phyloP scores from a whole-genome alignment of 1,139 yeast genomes.

The Zhuliangozyma blackwelliae region DNA sequence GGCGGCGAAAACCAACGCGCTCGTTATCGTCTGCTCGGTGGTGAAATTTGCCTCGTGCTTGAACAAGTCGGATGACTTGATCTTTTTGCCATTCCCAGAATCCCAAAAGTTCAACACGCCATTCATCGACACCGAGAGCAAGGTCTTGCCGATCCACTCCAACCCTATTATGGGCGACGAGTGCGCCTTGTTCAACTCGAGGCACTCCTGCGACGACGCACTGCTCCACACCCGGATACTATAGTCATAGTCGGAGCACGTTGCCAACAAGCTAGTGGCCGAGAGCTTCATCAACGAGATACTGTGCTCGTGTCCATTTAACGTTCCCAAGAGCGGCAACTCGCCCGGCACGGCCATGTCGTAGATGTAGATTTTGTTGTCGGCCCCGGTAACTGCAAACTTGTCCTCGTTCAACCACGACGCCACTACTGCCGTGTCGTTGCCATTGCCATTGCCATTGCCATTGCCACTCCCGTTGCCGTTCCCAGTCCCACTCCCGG shows the following conservation, averaged over 20 bases:
- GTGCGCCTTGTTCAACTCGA: constrained; percentile 36
- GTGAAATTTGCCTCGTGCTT: constrained; percentile 19
- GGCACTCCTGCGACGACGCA: constrained; percentile 44
- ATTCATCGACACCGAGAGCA: constrained; percentile 55
- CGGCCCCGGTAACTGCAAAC: constrained; percentile 61
- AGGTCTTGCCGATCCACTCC: constrained; percentile 42
- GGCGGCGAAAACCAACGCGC: constrained; percentile 41
- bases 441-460: constrained; percentile 3
- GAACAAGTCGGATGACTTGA: constrained; percentile 23
- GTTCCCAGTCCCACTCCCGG: not conserved
- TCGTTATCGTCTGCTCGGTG: constrained; percentile 7
- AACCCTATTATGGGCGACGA: constrained; percentile 54
- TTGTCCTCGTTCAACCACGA: constrained; percentile 68
- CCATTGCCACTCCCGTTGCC: too few species aligned
- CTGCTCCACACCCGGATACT: constrained; percentile 72
- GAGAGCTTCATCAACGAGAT: constrained; percentile 59
- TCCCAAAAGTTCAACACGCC: constrained; percentile 73
- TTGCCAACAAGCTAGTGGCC: constrained; percentile 52
- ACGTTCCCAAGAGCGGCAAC: constrained; percentile 51
- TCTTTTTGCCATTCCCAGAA: constrained; percentile 33
- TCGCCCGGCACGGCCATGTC: constrained; percentile 38
- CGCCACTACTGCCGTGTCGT: constrained; percentile 24
- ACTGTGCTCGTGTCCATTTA: constrained; percentile 65
- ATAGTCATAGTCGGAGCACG: constrained; percentile 70
- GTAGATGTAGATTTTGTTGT: constrained; percentile 52